phyloP scores from a whole-genome alignment of 768 basidiomycete species.

The Mycena venus region DNA sequence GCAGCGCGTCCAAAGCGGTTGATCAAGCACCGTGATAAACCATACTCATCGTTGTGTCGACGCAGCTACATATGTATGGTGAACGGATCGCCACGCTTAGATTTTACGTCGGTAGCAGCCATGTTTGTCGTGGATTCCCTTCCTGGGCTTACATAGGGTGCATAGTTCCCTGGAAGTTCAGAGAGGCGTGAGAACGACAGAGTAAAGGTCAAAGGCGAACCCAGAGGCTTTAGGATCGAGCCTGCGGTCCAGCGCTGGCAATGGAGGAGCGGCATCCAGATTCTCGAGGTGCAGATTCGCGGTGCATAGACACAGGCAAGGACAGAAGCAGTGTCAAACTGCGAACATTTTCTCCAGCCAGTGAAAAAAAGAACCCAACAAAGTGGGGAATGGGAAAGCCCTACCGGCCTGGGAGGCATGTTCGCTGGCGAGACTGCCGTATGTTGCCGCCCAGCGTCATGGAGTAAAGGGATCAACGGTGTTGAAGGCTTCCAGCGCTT shows the following conservation, averaged over 20 bases:
- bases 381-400: constrained; percentile 6
- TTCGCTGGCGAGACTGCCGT: not conserved
- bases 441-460: not conserved
- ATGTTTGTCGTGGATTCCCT: constrained; percentile 38
- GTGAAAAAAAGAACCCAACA: not conserved
- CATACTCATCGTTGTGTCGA: constrained; percentile 40
- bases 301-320: not conserved
- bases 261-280: not conserved
- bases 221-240: not conserved
- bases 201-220: not conserved
- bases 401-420: constrained; percentile 3
- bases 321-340: constrained; percentile 1
- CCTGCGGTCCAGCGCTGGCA: not conserved
- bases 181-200: not conserved
- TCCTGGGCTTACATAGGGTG: constrained; percentile 11
- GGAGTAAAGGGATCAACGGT: constrained; percentile 3
- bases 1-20: constrained; percentile 44
- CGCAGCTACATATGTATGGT: constrained; percentile 46
- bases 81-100: constrained; percentile 41
- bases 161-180: constrained; percentile 33
- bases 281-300: not conserved
- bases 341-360: constrained; percentile 15
- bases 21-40: constrained; percentile 41
- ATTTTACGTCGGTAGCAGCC: constrained; percentile 41
- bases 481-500: no score